phyloP scores from a whole-genome alignment of 1,284 basidiomycete species.

The Puccinia polysora region DNA sequence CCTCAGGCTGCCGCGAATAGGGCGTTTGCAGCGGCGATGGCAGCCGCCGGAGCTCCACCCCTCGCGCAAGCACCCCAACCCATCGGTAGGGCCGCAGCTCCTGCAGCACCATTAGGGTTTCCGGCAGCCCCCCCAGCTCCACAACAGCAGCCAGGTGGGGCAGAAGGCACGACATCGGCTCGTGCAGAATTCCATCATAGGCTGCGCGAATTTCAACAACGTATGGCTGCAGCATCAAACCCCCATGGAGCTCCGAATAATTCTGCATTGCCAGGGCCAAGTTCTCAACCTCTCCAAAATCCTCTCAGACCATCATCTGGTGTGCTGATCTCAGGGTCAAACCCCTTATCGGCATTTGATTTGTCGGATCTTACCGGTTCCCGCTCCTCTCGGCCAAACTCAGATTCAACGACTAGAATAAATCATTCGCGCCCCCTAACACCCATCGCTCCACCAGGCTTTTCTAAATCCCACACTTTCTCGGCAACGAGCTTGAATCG shows the following conservation, averaged over 20 bases:
- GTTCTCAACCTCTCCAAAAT: not conserved
- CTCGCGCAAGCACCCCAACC: conserved; percentile 10
- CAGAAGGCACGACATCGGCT: not conserved
- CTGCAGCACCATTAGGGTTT: not conserved
- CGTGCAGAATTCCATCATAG: conserved; percentile 15
- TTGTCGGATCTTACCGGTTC: conserved; percentile 1
- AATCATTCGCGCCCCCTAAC: not conserved
- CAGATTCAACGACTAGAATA: not conserved
- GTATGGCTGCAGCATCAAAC: not conserved
- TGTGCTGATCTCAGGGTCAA: not conserved
- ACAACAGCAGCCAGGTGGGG: not conserved
- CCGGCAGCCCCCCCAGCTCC: conserved; percentile 7
- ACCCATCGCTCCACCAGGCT: not conserved
- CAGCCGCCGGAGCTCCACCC: conserved; percentile 3
- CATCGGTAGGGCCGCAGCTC: not conserved
- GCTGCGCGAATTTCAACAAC: conserved; percentile 32
- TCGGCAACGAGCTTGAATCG: not conserved
- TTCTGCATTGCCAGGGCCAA: not conserved
- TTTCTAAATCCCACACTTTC: not conserved
- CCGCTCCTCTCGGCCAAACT: not conserved
- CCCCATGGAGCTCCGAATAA: not conserved
- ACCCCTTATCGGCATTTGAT: conserved; percentile 36
- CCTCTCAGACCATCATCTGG: not conserved
- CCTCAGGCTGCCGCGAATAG: conserved; percentile 8
- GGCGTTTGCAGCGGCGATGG: conserved; percentile 10